These are phyloP conservation scores for Cystofilobasidium ferigula DNA, from an alignment of 768 basidiomycete species.

Conservation along the genomic window DNA sequence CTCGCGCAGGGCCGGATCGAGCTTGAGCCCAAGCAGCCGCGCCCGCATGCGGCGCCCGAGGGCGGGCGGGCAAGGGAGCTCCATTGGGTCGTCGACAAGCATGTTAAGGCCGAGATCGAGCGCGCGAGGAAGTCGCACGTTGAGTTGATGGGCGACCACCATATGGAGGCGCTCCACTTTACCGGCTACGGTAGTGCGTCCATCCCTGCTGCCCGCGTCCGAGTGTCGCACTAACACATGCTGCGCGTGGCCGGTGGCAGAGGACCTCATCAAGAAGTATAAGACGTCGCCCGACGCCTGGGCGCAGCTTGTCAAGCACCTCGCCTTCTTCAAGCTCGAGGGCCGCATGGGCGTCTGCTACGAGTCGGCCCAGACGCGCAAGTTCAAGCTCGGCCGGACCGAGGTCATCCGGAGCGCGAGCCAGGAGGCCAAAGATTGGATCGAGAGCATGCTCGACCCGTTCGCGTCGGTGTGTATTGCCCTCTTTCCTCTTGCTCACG, in stretches of 20 bases:
- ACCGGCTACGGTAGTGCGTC: slow-evolving; percentile 62
- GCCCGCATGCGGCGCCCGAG: not conserved
- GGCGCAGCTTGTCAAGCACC: slow-evolving; percentile 89
- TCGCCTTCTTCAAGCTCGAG: slow-evolving; percentile 80
- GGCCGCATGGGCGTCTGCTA: slow-evolving; percentile 68
- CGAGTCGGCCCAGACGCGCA: slow-evolving; percentile 87
- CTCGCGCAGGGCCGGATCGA: slow-evolving; percentile 63
- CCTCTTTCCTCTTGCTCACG: not conserved
- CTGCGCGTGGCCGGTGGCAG: not conserved
- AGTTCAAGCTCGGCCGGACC: slow-evolving; percentile 78
- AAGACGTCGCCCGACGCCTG: slow-evolving; percentile 85
- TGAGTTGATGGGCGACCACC: slow-evolving; percentile 62
- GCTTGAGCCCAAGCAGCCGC: slow-evolving; percentile 47
- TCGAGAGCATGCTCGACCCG: slow-evolving; percentile 68
- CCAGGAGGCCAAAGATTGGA: slow-evolving; percentile 71
- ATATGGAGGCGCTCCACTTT: slow-evolving; percentile 72
- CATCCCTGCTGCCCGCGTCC: not conserved
- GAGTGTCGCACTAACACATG: too few species aligned
- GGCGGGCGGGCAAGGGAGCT: slow-evolving; percentile 46
- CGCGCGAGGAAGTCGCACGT: slow-evolving; percentile 60
- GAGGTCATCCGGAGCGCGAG: slow-evolving; percentile 87
- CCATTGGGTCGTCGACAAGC: slow-evolving; percentile 54
- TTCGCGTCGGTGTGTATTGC: slow-evolving; percentile 5
- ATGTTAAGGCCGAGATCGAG: slow-evolving; percentile 47
- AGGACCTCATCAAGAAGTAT: slow-evolving; percentile 45